Conservation (phyloP, 1,284 basidiomycete genomes). For the Termitomyces sp. region DNA sequence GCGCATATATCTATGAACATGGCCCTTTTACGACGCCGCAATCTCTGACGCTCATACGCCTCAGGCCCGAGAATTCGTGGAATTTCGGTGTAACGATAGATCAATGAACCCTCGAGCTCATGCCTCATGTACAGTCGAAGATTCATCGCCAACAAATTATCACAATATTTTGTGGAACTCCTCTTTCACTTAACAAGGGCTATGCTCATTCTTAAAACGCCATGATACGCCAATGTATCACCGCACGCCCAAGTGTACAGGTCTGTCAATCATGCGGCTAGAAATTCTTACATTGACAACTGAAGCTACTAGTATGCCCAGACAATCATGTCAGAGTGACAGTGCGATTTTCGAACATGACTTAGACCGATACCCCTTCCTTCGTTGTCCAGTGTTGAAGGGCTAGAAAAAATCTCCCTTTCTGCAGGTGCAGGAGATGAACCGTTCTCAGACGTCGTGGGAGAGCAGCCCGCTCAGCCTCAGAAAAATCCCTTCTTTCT, state of each 20-base stretch:
- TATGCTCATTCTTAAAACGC: constrained; percentile 6
- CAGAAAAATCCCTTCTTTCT: not conserved
- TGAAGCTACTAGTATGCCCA: not conserved
- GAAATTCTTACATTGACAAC: not conserved
- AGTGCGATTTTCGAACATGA: constrained; percentile 1
- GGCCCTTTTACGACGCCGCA: constrained; percentile 8
- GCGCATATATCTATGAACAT: too few species aligned
- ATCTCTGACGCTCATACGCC: constrained; percentile 8
- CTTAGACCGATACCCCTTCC: constrained; percentile 11
- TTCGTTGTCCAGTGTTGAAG: constrained; percentile 4
- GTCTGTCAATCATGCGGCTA: constrained; percentile 2
- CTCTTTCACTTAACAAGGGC: constrained; percentile 7
- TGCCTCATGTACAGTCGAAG: constrained; percentile 10
- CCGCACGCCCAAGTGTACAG: not conserved
- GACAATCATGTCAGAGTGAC: not conserved
- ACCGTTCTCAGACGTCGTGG: not conserved
- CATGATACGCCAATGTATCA: constrained; percentile 5
- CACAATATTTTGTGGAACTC: constrained; percentile 4
- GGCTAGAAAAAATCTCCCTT: not conserved
- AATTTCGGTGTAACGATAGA: constrained; percentile 8
- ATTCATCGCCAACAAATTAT: constrained; percentile 4
- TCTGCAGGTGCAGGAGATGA: constrained; percentile 3
- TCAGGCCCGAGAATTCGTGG: constrained; percentile 10
- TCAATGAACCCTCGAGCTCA: too few species aligned
- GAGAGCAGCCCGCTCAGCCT: not conserved